phyloP scores from a whole-genome alignment of 2,329 filamentous ascomycete species.

The Botrytis fragariae region DNA sequence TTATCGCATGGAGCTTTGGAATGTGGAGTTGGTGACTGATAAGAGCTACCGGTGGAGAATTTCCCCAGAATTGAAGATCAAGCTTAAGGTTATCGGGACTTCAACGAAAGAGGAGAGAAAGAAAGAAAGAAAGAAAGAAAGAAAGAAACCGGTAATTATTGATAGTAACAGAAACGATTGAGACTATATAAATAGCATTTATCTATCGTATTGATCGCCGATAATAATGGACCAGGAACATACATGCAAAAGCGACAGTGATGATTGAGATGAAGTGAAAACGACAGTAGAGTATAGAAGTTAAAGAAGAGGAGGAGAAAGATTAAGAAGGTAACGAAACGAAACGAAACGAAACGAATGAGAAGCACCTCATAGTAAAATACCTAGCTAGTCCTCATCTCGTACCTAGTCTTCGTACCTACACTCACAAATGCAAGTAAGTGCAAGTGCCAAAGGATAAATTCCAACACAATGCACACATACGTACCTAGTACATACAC shows the following conservation, averaged over 20 bases:
- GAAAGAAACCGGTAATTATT: neutral
- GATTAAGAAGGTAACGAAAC: neutral
- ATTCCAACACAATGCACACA: neutral
- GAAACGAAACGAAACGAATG: neutral
- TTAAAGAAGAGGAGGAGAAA: neutral
- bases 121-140: neutral
- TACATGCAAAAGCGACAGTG: slow-evolving; percentile 15
- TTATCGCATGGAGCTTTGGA: slow-evolving; percentile 9
- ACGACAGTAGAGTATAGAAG: neutral
- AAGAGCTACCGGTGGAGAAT: neutral
- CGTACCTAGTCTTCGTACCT: neutral
- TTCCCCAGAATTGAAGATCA: neutral
- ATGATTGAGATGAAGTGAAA: neutral
- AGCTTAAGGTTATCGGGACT: neutral
- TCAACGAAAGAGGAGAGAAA: no score
- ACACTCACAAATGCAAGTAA: neutral
- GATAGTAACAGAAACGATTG: neutral
- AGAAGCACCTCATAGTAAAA: neutral
- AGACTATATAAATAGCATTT: neutral
- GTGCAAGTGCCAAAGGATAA: slow-evolving; percentile 15
- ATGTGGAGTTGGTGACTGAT: slow-evolving; percentile 7
- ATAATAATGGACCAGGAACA: neutral
- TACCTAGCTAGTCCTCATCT: neutral
- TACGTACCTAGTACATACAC: neutral
- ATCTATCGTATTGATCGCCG: neutral